Percentiles rank a stretch among this genome's conserved stretches.
Evolutionary conservation across 2,329 filamentous ascomycete species (phyloP).

Genomic region (Fusarium sp.): DNA sequence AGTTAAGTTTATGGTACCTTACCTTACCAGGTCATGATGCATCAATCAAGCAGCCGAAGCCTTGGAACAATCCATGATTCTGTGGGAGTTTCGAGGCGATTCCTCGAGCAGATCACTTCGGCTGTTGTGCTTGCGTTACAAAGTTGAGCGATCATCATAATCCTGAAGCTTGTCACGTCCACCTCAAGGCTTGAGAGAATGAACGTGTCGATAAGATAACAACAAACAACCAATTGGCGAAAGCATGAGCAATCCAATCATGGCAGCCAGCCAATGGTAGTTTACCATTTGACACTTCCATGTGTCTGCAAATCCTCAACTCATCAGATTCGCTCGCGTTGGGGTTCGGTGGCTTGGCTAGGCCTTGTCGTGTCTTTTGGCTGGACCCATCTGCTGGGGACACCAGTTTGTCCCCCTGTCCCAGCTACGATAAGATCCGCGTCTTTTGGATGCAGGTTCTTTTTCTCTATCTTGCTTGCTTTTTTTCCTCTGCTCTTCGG

Average conservation of each 20-base stretch:
- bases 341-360: conserved; percentile 42
- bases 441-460: conserved; percentile 29
- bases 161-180: conserved; percentile 3
- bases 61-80: conserved; percentile 36
- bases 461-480: not conserved
- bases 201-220: conserved; percentile 30
- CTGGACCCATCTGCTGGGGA: conserved; percentile 31
- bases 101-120: conserved; percentile 20
- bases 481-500: conserved; percentile 20
- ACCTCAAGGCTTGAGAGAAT: not conserved
- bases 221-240: conserved; percentile 21
- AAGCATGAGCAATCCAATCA: conserved; percentile 24
- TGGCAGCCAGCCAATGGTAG: conserved; percentile 22
- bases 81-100: conserved; percentile 24
- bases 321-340: conserved; percentile 40
- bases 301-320: conserved; percentile 29
- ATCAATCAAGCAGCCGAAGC: conserved; percentile 9
- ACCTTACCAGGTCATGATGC: conserved; percentile 33
- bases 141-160: not conserved
- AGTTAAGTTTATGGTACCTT: conserved; percentile 30
- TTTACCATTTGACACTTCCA: conserved; percentile 30
- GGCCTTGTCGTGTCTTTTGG: conserved; percentile 24
- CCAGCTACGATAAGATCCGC: conserved; percentile 41
- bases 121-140: conserved; percentile 1
- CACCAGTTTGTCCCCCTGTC: conserved; percentile 21